Evolutionary conservation across 306 rosid genomes (phyloP), one percentile per base, ranked within the genome.

Genomic region (Spatholobus suberectus): DNA sequence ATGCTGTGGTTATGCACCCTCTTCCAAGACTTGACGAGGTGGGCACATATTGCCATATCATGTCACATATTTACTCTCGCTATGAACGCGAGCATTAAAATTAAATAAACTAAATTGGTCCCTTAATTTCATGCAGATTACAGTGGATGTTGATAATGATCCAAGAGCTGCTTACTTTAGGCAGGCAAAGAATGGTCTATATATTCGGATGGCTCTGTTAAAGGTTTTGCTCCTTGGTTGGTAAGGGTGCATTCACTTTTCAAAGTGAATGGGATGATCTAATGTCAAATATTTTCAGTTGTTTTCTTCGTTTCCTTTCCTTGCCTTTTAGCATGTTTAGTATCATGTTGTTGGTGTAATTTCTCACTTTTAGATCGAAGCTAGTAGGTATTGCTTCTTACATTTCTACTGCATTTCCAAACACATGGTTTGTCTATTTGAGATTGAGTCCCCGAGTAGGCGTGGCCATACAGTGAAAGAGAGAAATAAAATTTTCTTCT

Each of bases 11-110:
- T 70, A 88, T 92, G 98, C 98, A 93, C 71, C 97, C 97, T 82
- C 93, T 95, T 65, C 99, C 99, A 26, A 89, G 98, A 90, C 97
- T 93, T 68, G 99, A 96, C 37, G 98, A 92, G 83, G 99, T 88
- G 89, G 82, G 84, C 18, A 43, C 49, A 61, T 47, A 24, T 18
- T 4, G 9, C 72, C 74, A 71, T 70, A 29, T 40, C 12, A 61
- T 65, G 24, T 47, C 43, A 14, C 23, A 9, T 55, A 18, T 80
- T 18, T 37, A 35, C n/a, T 21, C 0, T 21, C 6, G 2, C 69
- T 17, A n/a, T 27, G 20, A 46, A 73, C 57, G 49, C 40, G 23
- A 73, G 17, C 46, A 66, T 79, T 76, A 38, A 73, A 66, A 74
- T 51, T 35, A 10, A 55, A 37, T 37, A 51, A 78, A 40, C 83